These are phyloP conservation scores for Leishmania aethiopica DNA, from an alignment of 208 protist genomes.

Conservation along the genomic window DNA sequence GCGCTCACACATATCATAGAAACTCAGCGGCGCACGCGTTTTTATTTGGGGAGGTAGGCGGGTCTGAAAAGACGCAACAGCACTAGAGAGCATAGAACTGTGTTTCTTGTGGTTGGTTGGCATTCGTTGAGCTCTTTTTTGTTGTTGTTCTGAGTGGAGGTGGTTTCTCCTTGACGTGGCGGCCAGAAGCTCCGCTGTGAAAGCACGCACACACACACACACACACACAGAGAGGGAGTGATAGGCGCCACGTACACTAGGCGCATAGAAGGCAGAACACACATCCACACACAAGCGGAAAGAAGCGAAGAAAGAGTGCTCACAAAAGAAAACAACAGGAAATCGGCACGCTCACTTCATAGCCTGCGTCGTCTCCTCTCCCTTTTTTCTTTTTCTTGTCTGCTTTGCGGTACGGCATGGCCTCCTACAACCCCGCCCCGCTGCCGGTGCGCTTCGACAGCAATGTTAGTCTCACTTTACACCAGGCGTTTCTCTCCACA, in stretches of 20 bases:
- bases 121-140: neutral
- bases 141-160: neutral
- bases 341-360: neutral
- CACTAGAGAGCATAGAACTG: neutral
- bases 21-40: neutral
- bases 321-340: neutral
- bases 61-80: neutral
- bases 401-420: slow-evolving; percentile 8
- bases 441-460: slow-evolving; percentile 73
- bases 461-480: slow-evolving; percentile 68
- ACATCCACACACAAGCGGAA: neutral
- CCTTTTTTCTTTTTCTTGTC: neutral
- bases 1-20: neutral
- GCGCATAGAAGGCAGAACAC: neutral
- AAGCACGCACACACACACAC: neutral
- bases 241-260: too few species aligned
- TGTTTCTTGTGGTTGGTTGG: neutral
- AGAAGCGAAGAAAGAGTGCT: neutral
- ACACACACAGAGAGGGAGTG: neutral
- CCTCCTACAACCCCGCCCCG: slow-evolving; percentile 24
- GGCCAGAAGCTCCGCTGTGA: neutral
- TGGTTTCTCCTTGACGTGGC: neutral
- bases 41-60: neutral
- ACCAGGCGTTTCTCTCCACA: slow-evolving; percentile 71
- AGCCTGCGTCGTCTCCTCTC: neutral